Base-by-base conservation (phyloP, 2,329 filamentous ascomycete genomes). In the Pyricularia grisea region DNA sequence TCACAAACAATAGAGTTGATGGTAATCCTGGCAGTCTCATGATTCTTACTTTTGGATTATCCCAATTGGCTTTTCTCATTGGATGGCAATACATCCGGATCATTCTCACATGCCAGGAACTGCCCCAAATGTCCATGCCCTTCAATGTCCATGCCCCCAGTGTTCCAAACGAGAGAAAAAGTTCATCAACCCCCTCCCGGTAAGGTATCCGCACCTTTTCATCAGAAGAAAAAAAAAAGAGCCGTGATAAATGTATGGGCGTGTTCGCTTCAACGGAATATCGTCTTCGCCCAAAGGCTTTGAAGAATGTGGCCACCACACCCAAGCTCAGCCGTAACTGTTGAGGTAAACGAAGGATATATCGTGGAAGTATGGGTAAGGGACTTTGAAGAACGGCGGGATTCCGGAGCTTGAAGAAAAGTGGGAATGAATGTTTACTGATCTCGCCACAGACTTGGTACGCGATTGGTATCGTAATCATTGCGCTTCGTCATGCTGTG, bases 401-500 rank as follows among this genome's bases (percentile, higher is more conserved):
- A 20, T 1, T n/a, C 42, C 42, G 20, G 17, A n/a, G 33, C 33
- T 50, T 9, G 14, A 50, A n/a, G 5, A 17, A 17, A n/a, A 10
- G 42, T 50, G 42, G 42, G 20, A n/a, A 50, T 50, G 42, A 5
- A 50, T n/a, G n/a, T n/a, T n/a, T 50, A 50, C 42, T 50, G 42
- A 50, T n/a, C 33, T 36, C 5, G 42, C 14, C 14, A 50, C 17
- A 50, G 70, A 17, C 65, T 12, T 71, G 68, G 70, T 69, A 42
- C 58, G 66, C 58, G 14, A n/a, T 68, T 31, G 70, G 70, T 1
- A 67, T 68, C 7, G 25, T 67, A 1, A 30, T 70, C 9, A 68
- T 71, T 6, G 28, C 61, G 14, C 60, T 70, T 4, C 68, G 70
- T 27, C 69, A 65, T 23, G 33, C 28, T 10, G 69, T 69, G 30